phyloP scores from a whole-genome alignment of 1,284 basidiomycete species.

The Naganishia albida region DNA sequence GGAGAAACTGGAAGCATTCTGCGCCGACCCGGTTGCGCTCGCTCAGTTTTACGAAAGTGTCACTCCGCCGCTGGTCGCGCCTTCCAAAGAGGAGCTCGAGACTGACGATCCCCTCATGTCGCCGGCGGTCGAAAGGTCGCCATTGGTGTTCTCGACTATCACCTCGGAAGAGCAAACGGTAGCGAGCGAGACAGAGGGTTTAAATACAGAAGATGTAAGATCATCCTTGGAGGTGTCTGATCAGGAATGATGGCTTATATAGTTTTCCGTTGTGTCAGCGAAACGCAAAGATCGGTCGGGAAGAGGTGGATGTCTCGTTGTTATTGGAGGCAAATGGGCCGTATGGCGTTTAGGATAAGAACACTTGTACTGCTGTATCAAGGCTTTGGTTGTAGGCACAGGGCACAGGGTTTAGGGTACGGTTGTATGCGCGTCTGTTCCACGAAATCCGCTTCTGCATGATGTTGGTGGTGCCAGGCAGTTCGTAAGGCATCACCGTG shows the following conservation, averaged over 20 bases:
- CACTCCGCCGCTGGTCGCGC: conserved; percentile 52
- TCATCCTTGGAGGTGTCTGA: not conserved
- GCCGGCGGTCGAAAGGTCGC: not conserved
- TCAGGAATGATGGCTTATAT: no score
- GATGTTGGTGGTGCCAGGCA: no score
- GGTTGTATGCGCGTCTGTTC: no score
- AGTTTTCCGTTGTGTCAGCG: not conserved
- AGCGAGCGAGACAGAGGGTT: not conserved
- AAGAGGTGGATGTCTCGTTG: conserved; percentile 21
- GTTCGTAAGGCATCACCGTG: no score
- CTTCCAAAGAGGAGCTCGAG: conserved; percentile 2
- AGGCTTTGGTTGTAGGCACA: no score
- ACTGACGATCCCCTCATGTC: conserved; percentile 4
- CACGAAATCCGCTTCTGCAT: no score
- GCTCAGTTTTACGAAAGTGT: conserved; percentile 71
- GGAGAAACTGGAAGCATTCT: conserved; percentile 65
- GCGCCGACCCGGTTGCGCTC: conserved; percentile 62
- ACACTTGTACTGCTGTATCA: no score
- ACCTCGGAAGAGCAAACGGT: not conserved
- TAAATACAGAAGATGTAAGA: conserved; percentile 20
- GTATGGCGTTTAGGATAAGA: conserved; percentile 16
- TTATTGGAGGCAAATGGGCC: conserved; percentile 20
- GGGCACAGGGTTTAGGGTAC: no score
- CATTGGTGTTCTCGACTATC: not conserved
- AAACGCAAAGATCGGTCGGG: not conserved